Evolutionary conservation across 805 yeast genomes (phyloP), one percentile per base, ranked within the genome.

Genomic region (Saccharomycopsis olivae): DNA sequence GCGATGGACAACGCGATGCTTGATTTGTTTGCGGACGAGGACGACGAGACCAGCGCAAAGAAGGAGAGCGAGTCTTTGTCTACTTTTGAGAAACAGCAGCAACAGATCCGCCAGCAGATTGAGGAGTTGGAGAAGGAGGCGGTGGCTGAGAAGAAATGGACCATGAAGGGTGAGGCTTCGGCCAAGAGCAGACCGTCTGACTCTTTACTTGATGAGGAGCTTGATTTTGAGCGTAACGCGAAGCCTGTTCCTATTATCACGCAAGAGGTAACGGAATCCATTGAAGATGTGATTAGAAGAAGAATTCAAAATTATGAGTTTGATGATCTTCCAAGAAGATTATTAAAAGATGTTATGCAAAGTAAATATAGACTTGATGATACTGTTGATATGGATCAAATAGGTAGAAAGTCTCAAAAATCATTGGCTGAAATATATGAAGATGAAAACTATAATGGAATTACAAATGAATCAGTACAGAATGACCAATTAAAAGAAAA

Each of bases 201-300:
- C 62, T 79, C 96, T 1, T 65, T 92, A 29, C 59, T 92, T 42
- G 79, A 78, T 32, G 95, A 83, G 51, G 86, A 72, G 31, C 63
- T 89, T 39, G 94, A 87, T 49, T 92, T 89, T 53, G 98, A 89
- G 52, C 73, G 97, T 53, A 84, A 87, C 5, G 77, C 96, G 6
- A 89, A 89, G 53, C 96, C 98, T 0, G 96, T 87, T 3, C 98
- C 98, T 0, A 87, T 88, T 5, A 84, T 88, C 41, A 92, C 98
- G 1, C 76, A 76, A 51, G 95, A 88, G 48, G 72, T 81, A 9
- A 86, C 97, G 0, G 94, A 84, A 51, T 65, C 82, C 1, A 60
- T 89, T 17, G 98, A 92, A 56, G 96, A 89, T 38, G 65, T 92
- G 62, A 89, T 89, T 52, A 72, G 85, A 57, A 71, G 84, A 51